Base-by-base conservation (phyloP, 2,329 filamentous ascomycete species). In the Gyromitra esculenta region DNA sequence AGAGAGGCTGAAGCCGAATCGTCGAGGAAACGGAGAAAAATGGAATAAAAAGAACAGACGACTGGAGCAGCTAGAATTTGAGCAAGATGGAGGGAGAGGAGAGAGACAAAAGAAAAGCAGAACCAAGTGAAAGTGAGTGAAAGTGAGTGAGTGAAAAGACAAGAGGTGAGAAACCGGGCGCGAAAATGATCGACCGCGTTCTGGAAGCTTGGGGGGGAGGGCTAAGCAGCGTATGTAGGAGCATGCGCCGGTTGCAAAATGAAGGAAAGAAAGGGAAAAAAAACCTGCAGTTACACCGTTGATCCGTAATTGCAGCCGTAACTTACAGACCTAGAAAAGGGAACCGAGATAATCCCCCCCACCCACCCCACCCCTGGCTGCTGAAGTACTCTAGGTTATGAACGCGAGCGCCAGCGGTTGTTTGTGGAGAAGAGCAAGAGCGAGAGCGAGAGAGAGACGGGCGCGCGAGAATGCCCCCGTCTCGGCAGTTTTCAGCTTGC, bases 141-240 rank as follows among this genome's bases (percentile, higher is more conserved):
- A 64, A 66, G 69, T 21, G 50, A 64, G 69, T 21, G 50, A 64
- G 69, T 39, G 45, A 39, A 70, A 59, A 59, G 54, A 56, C n/a
- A 39, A 54, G 71, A 75, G 60, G 66, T 60, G 57, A 75, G 59
- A 75, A 75, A 70, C 71, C 72, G 65, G 72, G 65, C 72, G 72
- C 72, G 72, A 75, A 75, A 65, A 71, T 75, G 72, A 75, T 75
- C 72, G 66, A 75, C 72, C 72, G 72, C 66, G 72, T 75, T 75
- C 72, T 75, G 72, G 72, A 75, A 75, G 72, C 72, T 71, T 71
- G 71, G 64, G 70, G 70, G 56, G 56, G 52, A 11, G 45, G 65
- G 65, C 67, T 70, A 75, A 70, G 66, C 72, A 63, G 65, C 69
- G 57, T 41, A 60, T 35, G 71, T 39, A 62, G 63, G 57, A 75